Conservation (phyloP, 306 rosid genomes). For the Notholithocarpus densiflorus region DNA sequence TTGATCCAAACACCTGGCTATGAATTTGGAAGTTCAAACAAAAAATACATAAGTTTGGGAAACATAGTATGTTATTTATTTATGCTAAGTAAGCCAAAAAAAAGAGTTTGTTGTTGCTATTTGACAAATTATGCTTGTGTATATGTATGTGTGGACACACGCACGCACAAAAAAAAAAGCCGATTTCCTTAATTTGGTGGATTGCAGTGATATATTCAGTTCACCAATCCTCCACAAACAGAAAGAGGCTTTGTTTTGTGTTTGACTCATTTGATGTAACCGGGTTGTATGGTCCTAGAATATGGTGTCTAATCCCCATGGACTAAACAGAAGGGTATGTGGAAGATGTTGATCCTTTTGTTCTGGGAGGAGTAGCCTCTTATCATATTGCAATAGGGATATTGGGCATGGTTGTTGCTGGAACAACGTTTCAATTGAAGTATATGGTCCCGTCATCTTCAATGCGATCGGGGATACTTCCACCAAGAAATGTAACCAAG, state of each 20-base stretch:
- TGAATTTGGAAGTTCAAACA: neutral
- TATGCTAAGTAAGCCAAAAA: neutral
- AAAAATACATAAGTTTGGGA: neutral
- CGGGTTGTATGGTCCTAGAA: neutral
- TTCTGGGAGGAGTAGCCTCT: neutral
- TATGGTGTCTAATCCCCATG: neutral
- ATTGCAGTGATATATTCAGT: neutral
- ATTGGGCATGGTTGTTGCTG: neutral
- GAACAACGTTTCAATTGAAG: neutral
- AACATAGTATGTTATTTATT: neutral
- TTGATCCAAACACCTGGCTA: neutral
- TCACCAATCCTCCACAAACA: neutral
- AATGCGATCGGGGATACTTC: conserved; percentile 1
- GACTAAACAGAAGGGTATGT: neutral
- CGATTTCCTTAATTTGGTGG: neutral
- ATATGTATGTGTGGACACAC: neutral
- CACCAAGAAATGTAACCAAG: conserved; percentile 1
- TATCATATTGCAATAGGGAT: neutral
- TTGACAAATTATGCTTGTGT: neutral
- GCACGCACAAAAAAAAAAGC: neutral
- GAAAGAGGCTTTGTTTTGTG: neutral
- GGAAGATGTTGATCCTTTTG: neutral
- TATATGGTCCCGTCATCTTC: neutral
- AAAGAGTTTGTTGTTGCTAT: neutral
- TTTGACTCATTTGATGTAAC: neutral